A percentile compares a stretch with the other conserved stretches of the same genome.
phyloP scores from a whole-genome alignment of 2,329 filamentous ascomycete species.

The Acephala macrosclerotiorum region DNA sequence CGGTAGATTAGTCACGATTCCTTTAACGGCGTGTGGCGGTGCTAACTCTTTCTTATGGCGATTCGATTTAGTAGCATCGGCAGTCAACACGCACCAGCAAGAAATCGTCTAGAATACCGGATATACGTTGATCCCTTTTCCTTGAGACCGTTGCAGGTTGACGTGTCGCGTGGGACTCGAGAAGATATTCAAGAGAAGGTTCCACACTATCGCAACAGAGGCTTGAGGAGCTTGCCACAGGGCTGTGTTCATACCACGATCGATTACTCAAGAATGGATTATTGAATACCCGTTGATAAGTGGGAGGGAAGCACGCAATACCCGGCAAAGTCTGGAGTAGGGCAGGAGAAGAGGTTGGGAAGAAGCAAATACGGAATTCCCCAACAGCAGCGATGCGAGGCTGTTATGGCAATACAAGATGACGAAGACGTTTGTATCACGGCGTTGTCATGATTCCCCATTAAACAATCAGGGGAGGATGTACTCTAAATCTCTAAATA shows the following conservation, averaged over 20 bases:
- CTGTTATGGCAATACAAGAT: neutral
- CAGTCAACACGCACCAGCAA: neutral
- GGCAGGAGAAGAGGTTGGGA: neutral
- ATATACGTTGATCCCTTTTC: neutral
- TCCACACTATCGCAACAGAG: neutral
- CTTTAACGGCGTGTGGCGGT: neutral
- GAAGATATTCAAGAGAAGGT: slow-evolving; percentile 3
- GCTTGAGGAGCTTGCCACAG: neutral
- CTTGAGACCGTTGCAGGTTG: neutral
- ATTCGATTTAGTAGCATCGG: neutral
- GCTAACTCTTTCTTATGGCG: neutral
- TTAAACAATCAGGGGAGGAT: neutral
- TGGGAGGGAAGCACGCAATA: too few species aligned
- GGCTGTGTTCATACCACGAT: neutral
- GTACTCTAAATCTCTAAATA: slow-evolving; percentile 1
- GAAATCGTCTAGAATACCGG: neutral
- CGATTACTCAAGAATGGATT: neutral
- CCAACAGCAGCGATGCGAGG: neutral
- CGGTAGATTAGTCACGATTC: too few species aligned
- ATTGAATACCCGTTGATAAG: too few species aligned
- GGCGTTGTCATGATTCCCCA: neutral
- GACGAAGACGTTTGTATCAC: neutral
- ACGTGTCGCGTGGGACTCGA: neutral
- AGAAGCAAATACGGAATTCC: neutral
- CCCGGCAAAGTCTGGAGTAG: neutral